A percentile compares a stretch with the other conserved stretches of the same genome.
phyloP scores from a whole-genome alignment of 1,284 basidiomycete genomes.

The Leccinum cinnamomeum region DNA sequence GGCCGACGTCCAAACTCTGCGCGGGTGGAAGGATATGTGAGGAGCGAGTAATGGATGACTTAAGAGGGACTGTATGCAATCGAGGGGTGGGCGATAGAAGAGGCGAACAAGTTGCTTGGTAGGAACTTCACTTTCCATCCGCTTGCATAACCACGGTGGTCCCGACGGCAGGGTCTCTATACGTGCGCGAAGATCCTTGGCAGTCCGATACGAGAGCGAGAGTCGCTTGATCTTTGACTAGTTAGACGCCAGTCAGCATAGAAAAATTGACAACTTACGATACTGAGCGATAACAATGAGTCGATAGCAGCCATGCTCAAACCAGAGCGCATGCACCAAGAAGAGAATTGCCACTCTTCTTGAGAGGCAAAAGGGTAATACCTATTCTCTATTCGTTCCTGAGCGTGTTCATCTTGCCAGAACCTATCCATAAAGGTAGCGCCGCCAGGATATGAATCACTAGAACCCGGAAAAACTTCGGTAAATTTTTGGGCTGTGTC shows the following conservation, averaged over 20 bases:
- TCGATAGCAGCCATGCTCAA: background rate
- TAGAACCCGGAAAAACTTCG: background rate
- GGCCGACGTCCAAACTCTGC: too few species aligned
- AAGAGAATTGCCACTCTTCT: background rate
- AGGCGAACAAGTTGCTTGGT: background rate
- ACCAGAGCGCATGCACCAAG: background rate
- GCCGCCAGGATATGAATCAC: background rate
- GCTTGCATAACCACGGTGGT: background rate
- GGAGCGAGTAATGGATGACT: too few species aligned
- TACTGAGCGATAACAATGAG: background rate
- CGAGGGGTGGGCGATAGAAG: conserved; percentile 32
- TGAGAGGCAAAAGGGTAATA: background rate
- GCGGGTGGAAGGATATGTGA: too few species aligned
- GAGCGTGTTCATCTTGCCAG: background rate
- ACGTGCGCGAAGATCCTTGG: background rate
- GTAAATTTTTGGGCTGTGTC: background rate
- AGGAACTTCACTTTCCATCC: background rate
- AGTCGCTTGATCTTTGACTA: background rate
- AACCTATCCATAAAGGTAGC: background rate
- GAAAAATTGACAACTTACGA: background rate
- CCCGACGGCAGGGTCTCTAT: background rate
- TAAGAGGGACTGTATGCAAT: too few species aligned
- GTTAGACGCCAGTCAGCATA: background rate
- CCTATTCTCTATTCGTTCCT: background rate
- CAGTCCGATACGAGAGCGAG: background rate